Evolutionary conservation across 2,329 filamentous ascomycete genomes (phyloP).

Genomic region (Xylaria sp.): DNA sequence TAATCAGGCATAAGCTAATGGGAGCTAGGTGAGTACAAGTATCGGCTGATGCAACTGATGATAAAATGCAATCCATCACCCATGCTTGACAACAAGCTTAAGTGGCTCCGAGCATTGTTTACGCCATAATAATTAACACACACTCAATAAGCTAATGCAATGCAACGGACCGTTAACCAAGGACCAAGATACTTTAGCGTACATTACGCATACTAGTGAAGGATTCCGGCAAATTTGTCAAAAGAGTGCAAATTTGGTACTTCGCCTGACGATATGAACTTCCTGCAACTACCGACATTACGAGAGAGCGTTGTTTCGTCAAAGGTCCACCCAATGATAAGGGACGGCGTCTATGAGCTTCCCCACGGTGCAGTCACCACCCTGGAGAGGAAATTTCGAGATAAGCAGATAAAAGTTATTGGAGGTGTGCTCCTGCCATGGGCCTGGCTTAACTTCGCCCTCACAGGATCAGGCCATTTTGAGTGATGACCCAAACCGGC

Average conservation of each 20-base stretch:
- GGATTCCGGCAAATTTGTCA: not conserved
- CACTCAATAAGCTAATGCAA: not conserved
- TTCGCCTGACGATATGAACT: not conserved
- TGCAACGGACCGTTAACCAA: not conserved
- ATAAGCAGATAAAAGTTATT: not conserved
- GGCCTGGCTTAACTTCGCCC: not conserved
- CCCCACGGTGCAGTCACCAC: not conserved
- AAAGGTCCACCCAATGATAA: not conserved
- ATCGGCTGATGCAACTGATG: not conserved
- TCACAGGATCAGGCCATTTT: slow-evolving; percentile 22
- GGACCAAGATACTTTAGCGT: not conserved
- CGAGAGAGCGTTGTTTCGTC: not conserved
- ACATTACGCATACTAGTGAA: not conserved
- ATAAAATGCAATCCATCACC: not conserved
- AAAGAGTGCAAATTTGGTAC: not conserved
- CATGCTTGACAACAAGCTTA: not conserved
- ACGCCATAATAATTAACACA: not conserved
- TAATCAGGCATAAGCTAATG: not conserved
- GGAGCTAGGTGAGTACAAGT: not conserved
- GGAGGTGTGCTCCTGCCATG: not conserved
- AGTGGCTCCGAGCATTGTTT: not conserved
- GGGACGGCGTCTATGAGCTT: not conserved
- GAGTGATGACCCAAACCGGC: not conserved
- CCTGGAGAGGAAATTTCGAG: not conserved
- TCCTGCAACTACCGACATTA: slow-evolving; percentile 10